Base-by-base conservation (phyloP, 2,329 filamentous ascomycete genomes). In the Penicillium sp. region DNA sequence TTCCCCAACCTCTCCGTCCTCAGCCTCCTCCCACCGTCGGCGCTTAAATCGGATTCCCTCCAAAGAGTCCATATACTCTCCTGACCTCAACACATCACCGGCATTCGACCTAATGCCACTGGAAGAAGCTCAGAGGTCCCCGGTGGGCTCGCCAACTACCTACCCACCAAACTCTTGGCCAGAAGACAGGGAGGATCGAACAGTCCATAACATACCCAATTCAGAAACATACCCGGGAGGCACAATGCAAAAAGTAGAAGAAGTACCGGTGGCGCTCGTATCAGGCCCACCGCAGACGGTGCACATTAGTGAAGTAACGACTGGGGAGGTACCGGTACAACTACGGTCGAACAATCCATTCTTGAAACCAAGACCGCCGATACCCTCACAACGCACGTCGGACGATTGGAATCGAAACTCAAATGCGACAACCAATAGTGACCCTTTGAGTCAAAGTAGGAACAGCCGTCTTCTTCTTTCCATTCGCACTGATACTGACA, bases 331-430 rank as follows among this genome's bases (percentile, higher is more conserved):
- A 26, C 66, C 71, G 0, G 60, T 67, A 31, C 71, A 69, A 46
- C 63, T 77, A 25, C 72, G 67, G 52, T 76, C 74, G 16, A 77
- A 77, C 49, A 77, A 77, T 39, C 75, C 75, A 6, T 77, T 77
- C 44, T 46, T 76, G 50, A 75, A 72, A 53, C 56, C 50, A 21
- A 53, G 69, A 3, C 65, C 66, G 29, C 59, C 59, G 4, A 44
- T 49, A 26, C 53, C 59, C 29, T 62, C 67, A 10, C 59, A 62
- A 11, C 63, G 66, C 26, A 59, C 65, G 13, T 64, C 61, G 51
- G 62, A 66, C 48, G 62, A 63, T 9, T 66, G 61, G 65, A 50
- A 51, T 23, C 59, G 58, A 29, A 35, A 60, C 55, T 65, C 61
- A 27, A 56, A 63, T 50, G 58, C 62, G 1, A 63, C 69, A n/a